These are phyloP conservation scores for Saccharomyces hybrid DNA, from an alignment of 1,139 yeast species.

Conservation along the genomic window DNA sequence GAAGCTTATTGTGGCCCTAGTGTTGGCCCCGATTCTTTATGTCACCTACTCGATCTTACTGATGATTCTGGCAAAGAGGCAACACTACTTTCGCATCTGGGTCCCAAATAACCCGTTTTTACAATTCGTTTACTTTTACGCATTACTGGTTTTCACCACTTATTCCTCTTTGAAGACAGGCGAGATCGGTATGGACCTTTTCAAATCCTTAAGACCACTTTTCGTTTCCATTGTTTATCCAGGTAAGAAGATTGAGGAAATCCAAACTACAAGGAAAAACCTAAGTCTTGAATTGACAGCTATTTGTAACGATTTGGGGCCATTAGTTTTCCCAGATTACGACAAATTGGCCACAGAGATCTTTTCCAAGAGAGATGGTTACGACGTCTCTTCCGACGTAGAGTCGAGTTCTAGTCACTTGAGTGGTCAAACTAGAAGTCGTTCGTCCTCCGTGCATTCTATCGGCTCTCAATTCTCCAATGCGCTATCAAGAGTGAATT, in stretches of 20 bases:
- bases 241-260: slow-evolving; percentile 36
- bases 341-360: slow-evolving; percentile 21
- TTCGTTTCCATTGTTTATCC: slow-evolving; percentile 47
- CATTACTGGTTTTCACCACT: slow-evolving; percentile 42
- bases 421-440: slow-evolving; percentile 16
- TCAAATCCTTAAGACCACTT: slow-evolving; percentile 61
- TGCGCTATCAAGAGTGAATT: slow-evolving; percentile 34
- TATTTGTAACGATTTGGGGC: slow-evolving; percentile 57
- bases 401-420: slow-evolving; percentile 1
- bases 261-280: slow-evolving; percentile 33
- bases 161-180: slow-evolving; percentile 66
- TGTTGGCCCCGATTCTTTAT: slow-evolving; percentile 61
- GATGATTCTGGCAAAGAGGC: slow-evolving; percentile 34
- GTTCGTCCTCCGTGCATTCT: slow-evolving; percentile 28
- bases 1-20: slow-evolving; percentile 64
- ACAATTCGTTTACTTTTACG: slow-evolving; percentile 34
- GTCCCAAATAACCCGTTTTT: slow-evolving; percentile 34
- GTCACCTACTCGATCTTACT: slow-evolving; percentile 55
- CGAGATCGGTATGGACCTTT: slow-evolving; percentile 66
- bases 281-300: slow-evolving; percentile 42
- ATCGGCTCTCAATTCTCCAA: slow-evolving; percentile 27
- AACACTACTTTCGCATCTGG: slow-evolving; percentile 36
- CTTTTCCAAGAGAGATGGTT: slow-evolving; percentile 7
- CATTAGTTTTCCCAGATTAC: slow-evolving; percentile 56
- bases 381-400: slow-evolving; percentile 11